These are phyloP conservation scores for Tetrapisispora pingtungensis DNA, from an alignment of 805 yeast species.

Conservation along the genomic window DNA sequence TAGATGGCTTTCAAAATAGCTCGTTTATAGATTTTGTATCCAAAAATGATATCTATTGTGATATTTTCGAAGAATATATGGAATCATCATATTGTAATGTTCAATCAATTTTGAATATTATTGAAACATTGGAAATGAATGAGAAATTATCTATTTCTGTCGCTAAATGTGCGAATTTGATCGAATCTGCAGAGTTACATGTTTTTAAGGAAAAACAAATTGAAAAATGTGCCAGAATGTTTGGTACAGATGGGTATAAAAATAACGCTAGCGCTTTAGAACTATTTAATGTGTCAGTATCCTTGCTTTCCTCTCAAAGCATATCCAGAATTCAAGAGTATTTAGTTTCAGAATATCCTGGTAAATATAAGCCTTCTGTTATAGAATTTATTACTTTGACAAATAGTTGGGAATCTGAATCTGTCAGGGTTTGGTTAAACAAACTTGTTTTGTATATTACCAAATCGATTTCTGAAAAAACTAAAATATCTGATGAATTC, in stretches of 20 bases:
- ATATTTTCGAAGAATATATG: slow-evolving; percentile 9
- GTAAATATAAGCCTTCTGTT: slow-evolving; percentile 26
- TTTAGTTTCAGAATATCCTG: slow-evolving; percentile 17
- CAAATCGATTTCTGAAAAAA: slow-evolving; percentile 46
- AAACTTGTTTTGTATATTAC: slow-evolving; percentile 53
- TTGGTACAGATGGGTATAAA: not conserved
- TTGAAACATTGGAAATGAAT: not conserved
- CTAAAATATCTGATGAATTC: slow-evolving; percentile 21
- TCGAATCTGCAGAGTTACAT: not conserved
- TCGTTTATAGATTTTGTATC: slow-evolving; percentile 6
- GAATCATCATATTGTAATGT: slow-evolving; percentile 7
- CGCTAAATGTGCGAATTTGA: slow-evolving; percentile 8
- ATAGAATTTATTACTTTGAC: slow-evolving; percentile 17
- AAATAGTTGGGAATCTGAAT: slow-evolving; percentile 11
- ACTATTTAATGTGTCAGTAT: slow-evolving; percentile 6
- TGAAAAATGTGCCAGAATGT: not conserved
- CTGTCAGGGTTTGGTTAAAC: slow-evolving; percentile 40
- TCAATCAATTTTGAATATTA: slow-evolving; percentile 3
- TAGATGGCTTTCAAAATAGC: slow-evolving; percentile 6
- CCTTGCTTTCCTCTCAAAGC: slow-evolving; percentile 15
- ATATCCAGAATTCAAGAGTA: slow-evolving; percentile 18
- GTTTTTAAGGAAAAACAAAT: not conserved
- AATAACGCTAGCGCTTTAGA: not conserved
- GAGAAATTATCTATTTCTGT: slow-evolving; percentile 2
- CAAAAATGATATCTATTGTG: not conserved